A percentile compares a stretch with the other conserved stretches of the same genome.
Conservation (phyloP, 2,329 filamentous ascomycete species). For the Cercospora sp. region DNA sequence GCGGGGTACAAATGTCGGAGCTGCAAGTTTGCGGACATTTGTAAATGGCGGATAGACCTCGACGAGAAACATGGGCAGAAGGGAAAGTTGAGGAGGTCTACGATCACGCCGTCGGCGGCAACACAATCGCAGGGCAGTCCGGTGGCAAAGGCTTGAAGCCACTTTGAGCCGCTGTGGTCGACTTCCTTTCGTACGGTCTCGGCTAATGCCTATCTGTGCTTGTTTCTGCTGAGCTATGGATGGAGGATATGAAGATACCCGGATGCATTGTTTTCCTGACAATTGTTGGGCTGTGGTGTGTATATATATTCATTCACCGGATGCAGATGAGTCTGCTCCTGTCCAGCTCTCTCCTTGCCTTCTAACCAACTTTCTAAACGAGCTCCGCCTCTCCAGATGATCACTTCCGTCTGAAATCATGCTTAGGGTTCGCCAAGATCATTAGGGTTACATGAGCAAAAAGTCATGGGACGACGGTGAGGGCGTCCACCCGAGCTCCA, state of each 20-base stretch:
- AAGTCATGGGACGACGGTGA: neutral
- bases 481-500: neutral
- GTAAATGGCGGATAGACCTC: constrained; percentile 73
- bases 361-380: too few species aligned
- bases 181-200: too few species aligned
- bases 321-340: neutral
- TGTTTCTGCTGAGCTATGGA: too few species aligned
- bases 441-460: neutral
- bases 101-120: neutral
- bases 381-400: too few species aligned
- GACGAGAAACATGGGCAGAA: constrained; percentile 57
- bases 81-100: constrained; percentile 24
- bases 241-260: neutral
- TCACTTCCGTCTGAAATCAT: too few species aligned
- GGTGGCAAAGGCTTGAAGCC: too few species aligned
- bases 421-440: too few species aligned
- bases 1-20: constrained; percentile 76
- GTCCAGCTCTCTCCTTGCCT: too few species aligned
- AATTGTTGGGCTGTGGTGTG: neutral
- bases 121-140: neutral
- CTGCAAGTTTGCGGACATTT: constrained; percentile 79
- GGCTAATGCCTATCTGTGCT: too few species aligned
- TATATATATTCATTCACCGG: neutral
- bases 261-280: neutral
- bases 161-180: too few species aligned